Base-by-base conservation (phyloP, 139 green algal species). In the Tetradesmus lagerheimii region DNA sequence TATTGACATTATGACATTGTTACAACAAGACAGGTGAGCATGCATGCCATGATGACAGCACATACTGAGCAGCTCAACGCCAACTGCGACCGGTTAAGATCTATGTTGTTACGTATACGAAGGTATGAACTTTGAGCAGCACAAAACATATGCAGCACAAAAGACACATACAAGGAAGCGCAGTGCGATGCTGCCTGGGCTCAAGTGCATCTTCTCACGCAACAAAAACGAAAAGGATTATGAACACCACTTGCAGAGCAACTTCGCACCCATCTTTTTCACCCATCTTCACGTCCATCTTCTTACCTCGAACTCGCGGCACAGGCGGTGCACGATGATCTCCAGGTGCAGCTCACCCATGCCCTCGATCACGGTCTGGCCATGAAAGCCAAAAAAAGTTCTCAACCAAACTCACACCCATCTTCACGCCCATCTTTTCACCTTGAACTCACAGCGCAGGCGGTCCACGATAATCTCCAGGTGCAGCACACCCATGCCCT, bases 311-410 rank as follows among this genome's bases (percentile, higher is more conserved):
- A 99, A 99, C 94, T 99, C 98, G 79, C 98, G 94, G 79, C 95
- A 94, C 74, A 99, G 94, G 57, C 98, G 93, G 92, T 99, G 98
- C 45, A 99, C 97, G 87, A 99, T 98, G 92, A 99, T 99, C 91
- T 99, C 98, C 92, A 99, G 91, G 94, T 99, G 98, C 89, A 99
- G 97, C 94, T 99, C 98, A 47, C 98, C 98, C 98, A 99, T 99
- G 92, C 98, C 98, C 94, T 99, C 97, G 83, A 99, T 99, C 35
- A 99, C 87, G 35, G 93, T 97, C 94, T 97, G 93, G 94, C 98
- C 98, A 91, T 96, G 99, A 94, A 99, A 97, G 57, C 99, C 96
- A 6, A 20, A 62, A 62, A 4, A n/a, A n/a, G n/a, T n/a, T n/a
- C n/a, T n/a, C n/a, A n/a, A 31, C 57, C 14, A 71, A 71, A 6